phyloP scores from a whole-genome alignment of 176 grass and related monocot species.

The Triticum monococcum region DNA sequence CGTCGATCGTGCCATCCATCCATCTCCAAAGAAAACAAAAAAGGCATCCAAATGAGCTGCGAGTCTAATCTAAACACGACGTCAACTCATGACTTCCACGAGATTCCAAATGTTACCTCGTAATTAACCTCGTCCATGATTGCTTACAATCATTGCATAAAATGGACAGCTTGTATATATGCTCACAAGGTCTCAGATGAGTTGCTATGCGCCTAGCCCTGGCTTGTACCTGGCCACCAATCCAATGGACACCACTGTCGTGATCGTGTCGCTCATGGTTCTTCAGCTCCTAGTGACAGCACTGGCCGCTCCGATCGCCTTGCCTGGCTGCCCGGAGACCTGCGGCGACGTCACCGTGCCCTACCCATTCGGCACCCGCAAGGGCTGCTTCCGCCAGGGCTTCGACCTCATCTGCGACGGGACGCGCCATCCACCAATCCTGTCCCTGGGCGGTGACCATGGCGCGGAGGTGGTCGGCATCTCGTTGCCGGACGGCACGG shows the following conservation, averaged over 20 bases:
- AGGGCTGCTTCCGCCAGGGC: neutral
- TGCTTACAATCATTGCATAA: neutral
- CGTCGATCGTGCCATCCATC: neutral
- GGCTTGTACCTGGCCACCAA: neutral
- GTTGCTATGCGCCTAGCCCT: neutral
- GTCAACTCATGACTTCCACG: neutral
- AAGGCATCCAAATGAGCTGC: neutral
- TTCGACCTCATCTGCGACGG: conserved; percentile 32
- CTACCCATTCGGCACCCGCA: conserved; percentile 28
- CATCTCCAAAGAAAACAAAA: neutral
- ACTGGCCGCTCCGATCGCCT: neutral
- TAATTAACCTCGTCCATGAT: neutral
- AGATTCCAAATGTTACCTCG: neutral
- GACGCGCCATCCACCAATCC: neutral
- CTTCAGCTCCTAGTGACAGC: neutral
- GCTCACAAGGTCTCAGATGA: neutral
- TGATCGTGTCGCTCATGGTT: neutral
- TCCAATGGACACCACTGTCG: neutral
- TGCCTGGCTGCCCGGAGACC: conserved; percentile 21
- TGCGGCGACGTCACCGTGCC: conserved; percentile 18
- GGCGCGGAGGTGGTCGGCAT: neutral
- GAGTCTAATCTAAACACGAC: neutral
- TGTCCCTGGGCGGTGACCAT: neutral
- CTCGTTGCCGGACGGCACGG: conserved; percentile 11
- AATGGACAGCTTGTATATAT: neutral